Evolutionary conservation across 176 grass and related monocot species (phyloP), one percentile per base, ranked within the genome.

Genomic region (Rhipidocladum racemiflorum): DNA sequence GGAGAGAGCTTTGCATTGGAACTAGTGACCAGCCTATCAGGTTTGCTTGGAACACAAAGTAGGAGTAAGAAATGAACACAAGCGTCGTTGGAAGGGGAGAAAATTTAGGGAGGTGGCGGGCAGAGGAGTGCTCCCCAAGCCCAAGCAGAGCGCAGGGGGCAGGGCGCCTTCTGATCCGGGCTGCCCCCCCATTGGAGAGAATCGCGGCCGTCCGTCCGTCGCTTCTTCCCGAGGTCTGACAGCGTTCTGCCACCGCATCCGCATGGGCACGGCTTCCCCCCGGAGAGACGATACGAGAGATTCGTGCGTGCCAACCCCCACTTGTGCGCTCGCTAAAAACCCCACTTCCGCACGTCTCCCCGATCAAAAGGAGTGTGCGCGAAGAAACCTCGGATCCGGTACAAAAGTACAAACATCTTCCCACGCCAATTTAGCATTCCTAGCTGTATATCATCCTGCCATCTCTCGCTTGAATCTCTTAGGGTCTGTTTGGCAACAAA

Each of bases 191-290:
- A 32, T 23, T 24, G 67, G 73, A 50, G 57, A 64, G 57, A 76
- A 77, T 81, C 68, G 75, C 76, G 68, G 82, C 70, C 45, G 39
- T 75, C 60, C 49, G 45, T 36, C 43, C 36, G 9, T 10, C 45
- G 61, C 59, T 46, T 10, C 65, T 79, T 86, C 79, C 88, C 79
- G 66, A 87, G 79, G 74, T 16, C 85, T 87, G 79, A 69, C 73
- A 87, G 65, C 84, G 65, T 90, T 78, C 88, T 79, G 78, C 43
- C 78, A 78, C 80, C 88, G 72, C 84, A 66, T 63, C 56, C 27
- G 3, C 61, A 30, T 12, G 56, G 46, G 76, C 81, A 45, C 66
- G 64, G 20, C 65, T 74, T 74, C 65, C 59, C 83, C 14, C 20
- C 0, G 60, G 27, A 6, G 27, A 6, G 5, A 16, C 8, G n/a